These are phyloP conservation scores for Kazachstania martiniae DNA, from an alignment of 805 yeast genomes.

Conservation along the genomic window DNA sequence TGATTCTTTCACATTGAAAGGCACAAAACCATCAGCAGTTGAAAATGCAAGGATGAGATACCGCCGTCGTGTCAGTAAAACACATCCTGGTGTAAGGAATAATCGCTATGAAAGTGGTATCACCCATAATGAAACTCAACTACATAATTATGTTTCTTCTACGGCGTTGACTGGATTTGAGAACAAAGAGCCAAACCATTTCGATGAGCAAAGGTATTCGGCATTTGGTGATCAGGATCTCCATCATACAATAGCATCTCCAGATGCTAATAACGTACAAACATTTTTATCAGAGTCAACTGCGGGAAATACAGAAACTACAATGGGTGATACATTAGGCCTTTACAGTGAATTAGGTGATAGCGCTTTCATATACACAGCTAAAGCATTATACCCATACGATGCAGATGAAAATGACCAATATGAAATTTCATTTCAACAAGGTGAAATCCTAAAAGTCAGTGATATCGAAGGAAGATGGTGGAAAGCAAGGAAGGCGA, in stretches of 20 bases:
- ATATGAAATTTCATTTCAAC: slow-evolving; percentile 80
- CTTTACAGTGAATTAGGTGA: slow-evolving; percentile 28
- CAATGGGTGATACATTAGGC: slow-evolving; percentile 28
- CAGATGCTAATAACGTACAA: slow-evolving; percentile 7
- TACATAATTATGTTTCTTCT: slow-evolving; percentile 33
- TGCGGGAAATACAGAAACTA: slow-evolving; percentile 25
- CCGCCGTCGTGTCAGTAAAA: slow-evolving; percentile 12
- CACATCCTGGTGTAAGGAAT: not conserved
- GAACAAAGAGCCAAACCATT: slow-evolving; percentile 29
- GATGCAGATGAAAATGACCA: slow-evolving; percentile 87
- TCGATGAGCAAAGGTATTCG: not conserved
- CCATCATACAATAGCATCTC: not conserved
- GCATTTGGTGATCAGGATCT: no score
- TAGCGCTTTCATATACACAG: slow-evolving; percentile 61
- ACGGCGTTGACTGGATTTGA: slow-evolving; percentile 53
- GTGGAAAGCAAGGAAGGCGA: slow-evolving; percentile 93
- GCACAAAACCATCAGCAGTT: slow-evolving; percentile 31
- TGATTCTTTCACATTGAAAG: slow-evolving; percentile 65
- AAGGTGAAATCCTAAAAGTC: slow-evolving; percentile 85
- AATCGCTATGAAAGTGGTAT: slow-evolving; percentile 1
- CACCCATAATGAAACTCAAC: slow-evolving; percentile 7
- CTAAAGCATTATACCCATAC: slow-evolving; percentile 77
- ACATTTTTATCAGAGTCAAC: slow-evolving; percentile 22
- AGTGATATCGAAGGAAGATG: slow-evolving; percentile 92
- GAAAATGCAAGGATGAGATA: slow-evolving; percentile 19